Conservation (phyloP, 345 rosid genomes). For the Hibiscus mutabilis region DNA sequence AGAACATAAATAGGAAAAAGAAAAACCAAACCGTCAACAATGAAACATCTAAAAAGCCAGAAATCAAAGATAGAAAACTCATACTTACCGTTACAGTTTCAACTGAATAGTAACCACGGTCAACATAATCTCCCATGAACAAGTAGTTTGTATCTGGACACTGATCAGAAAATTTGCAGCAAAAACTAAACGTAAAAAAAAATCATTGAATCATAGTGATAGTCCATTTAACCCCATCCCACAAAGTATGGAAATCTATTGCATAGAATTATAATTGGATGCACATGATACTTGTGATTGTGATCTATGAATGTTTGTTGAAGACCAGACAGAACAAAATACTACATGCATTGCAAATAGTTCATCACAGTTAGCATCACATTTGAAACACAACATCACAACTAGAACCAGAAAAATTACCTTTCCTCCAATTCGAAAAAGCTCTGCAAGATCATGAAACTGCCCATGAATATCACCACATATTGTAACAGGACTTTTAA, state of each 20-base stretch:
- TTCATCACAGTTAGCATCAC: not conserved
- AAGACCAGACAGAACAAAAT: too few species aligned
- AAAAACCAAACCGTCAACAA: not conserved
- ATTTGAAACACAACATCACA: too few species aligned
- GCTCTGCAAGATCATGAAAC: not conserved
- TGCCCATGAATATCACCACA: not conserved
- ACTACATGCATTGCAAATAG: not conserved
- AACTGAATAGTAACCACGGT: too few species aligned
- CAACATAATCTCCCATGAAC: too few species aligned
- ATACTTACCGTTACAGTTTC: conserved; percentile 29
- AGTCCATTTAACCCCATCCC: not conserved
- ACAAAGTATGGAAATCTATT: not conserved
- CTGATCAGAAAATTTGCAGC: conserved; percentile 30
- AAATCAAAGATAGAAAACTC: not conserved
- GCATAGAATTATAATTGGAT: not conserved
- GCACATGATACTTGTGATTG: not conserved
- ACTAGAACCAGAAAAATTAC: not conserved
- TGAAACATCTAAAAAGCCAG: not conserved
- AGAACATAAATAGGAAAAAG: not conserved
- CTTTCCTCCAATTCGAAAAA: not conserved
- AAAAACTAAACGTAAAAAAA: conserved; percentile 4
- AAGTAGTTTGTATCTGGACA: conserved; percentile 45
- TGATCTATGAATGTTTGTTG: not conserved
- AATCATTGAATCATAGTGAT: not conserved
- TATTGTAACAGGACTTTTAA: not conserved